Evolutionary conservation across 768 basidiomycete species (phyloP).

Genomic region (Lepiota brunneoincarnata): DNA sequence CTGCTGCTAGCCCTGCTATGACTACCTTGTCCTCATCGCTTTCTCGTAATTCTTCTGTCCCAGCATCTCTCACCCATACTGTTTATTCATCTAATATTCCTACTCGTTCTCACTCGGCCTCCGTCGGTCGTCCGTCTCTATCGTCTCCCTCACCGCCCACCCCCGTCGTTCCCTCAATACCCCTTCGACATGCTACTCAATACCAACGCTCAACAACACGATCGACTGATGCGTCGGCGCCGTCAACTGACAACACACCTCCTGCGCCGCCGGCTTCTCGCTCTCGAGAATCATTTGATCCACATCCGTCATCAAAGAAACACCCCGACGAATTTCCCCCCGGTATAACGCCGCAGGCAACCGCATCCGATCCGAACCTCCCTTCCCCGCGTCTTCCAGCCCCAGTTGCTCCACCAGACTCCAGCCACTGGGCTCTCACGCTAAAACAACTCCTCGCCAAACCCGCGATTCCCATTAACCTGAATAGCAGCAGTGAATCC

Average conservation of each 20-base stretch:
- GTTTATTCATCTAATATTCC: neutral
- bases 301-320: neutral
- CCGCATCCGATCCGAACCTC: conserved; percentile 9
- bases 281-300: conserved; percentile 1
- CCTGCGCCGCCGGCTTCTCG: neutral
- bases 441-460: conserved; percentile 6
- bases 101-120: neutral
- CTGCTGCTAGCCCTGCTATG: neutral
- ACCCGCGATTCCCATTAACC: neutral
- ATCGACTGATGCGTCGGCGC: neutral
- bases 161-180: conserved; percentile 10
- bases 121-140: conserved; percentile 3
- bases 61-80: neutral
- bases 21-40: neutral
- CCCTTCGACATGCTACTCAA: conserved; percentile 10
- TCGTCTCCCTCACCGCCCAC: conserved; percentile 10
- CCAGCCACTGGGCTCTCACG: neutral
- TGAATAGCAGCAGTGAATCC: neutral
- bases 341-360: neutral
- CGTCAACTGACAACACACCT: neutral
- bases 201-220: neutral
- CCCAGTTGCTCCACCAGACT: neutral
- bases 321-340: neutral
- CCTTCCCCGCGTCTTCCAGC: neutral
- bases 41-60: conserved; percentile 5